Percentiles rank a stretch among this genome's conserved stretches.
Conservation (phyloP, 2,329 filamentous ascomycete genomes). For the Penicillium sp. region DNA sequence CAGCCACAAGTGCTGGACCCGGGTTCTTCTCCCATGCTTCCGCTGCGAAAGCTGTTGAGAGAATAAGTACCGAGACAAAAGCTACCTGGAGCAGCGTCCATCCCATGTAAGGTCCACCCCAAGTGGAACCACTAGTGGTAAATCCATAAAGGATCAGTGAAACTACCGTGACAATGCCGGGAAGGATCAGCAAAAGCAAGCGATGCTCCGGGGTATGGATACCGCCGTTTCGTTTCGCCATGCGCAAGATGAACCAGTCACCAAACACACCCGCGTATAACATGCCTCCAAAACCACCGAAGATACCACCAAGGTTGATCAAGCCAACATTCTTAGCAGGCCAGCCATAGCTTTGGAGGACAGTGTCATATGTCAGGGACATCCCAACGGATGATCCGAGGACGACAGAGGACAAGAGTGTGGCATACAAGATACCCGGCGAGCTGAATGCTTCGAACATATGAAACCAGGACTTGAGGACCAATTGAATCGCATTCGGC, state of each 20-base stretch:
- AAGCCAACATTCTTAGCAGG: constrained; percentile 27
- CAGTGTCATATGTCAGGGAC: constrained; percentile 43
- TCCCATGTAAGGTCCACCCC: constrained; percentile 35
- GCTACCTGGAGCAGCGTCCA: constrained; percentile 29
- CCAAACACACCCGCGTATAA: constrained; percentile 31
- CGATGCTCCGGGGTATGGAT: constrained; percentile 42
- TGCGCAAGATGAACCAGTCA: constrained; percentile 27
- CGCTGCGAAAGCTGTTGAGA: constrained; percentile 39
- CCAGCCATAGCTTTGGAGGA: constrained; percentile 43
- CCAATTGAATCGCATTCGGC: constrained; percentile 13
- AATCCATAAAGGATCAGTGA: constrained; percentile 38
- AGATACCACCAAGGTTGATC: constrained; percentile 32
- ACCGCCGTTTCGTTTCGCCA: constrained; percentile 38
- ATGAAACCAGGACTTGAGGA: constrained; percentile 23
- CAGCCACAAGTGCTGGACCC: constrained; percentile 31
- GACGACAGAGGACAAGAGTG: constrained; percentile 42
- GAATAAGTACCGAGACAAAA: constrained; percentile 33
- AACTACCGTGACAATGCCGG: constrained; percentile 35
- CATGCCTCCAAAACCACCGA: constrained; percentile 34
- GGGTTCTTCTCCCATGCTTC: constrained; percentile 41
- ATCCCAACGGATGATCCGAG: constrained; percentile 45
- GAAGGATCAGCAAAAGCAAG: constrained; percentile 37
- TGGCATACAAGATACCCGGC: constrained; percentile 45
- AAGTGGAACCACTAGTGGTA: constrained; percentile 31
- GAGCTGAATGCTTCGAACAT: constrained; percentile 34